A percentile compares a stretch with the other conserved stretches of the same genome.
phyloP scores from a whole-genome alignment of 2,329 filamentous ascomycete species.

The Scopulariopsis brevicaulis region DNA sequence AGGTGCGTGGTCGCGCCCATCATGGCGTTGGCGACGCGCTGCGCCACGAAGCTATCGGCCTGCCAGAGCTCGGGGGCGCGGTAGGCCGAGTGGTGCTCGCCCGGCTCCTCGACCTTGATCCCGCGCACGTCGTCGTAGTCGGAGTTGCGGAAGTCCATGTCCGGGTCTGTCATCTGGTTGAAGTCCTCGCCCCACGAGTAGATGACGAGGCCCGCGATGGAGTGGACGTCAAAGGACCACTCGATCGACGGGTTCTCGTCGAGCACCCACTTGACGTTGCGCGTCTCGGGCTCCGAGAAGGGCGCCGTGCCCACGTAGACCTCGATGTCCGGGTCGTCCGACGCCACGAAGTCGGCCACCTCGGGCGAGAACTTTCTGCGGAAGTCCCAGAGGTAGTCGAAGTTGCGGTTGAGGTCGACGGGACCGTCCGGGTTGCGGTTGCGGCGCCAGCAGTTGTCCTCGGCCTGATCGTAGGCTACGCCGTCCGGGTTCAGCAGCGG shows the following conservation, averaged over 20 bases:
- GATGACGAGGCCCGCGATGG: slow-evolving; percentile 36
- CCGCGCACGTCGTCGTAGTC: slow-evolving; percentile 40
- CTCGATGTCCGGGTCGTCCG: slow-evolving; percentile 26
- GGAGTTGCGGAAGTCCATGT: slow-evolving; percentile 40
- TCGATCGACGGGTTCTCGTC: slow-evolving; percentile 34
- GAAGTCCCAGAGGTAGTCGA: slow-evolving; percentile 46
- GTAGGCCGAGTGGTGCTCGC: slow-evolving; percentile 31
- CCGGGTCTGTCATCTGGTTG: slow-evolving; percentile 29
- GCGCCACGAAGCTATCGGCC: slow-evolving; percentile 18
- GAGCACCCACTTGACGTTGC: slow-evolving; percentile 40
- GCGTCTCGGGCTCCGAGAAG: slow-evolving; percentile 44
- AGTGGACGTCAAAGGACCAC: slow-evolving; percentile 50
- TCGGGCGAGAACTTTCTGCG: slow-evolving; percentile 25
- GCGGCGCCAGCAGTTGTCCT: slow-evolving; percentile 41
- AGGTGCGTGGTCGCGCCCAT: slow-evolving; percentile 18
- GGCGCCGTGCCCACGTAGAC: slow-evolving; percentile 37
- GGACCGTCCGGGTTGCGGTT: slow-evolving; percentile 35
- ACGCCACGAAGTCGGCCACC: slow-evolving; percentile 23
- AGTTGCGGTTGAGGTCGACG: slow-evolving; percentile 45
- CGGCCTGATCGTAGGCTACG: slow-evolving; percentile 36
- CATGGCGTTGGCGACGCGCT: slow-evolving; percentile 26
- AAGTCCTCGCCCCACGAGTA: slow-evolving; percentile 48
- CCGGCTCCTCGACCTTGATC: slow-evolving; percentile 19
- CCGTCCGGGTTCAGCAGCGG: slow-evolving; percentile 44
- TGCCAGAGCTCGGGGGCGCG: slow-evolving; percentile 20